Evolutionary conservation across 805 yeast species (phyloP).

Genomic region (Metschnikowia bowlesiae): DNA sequence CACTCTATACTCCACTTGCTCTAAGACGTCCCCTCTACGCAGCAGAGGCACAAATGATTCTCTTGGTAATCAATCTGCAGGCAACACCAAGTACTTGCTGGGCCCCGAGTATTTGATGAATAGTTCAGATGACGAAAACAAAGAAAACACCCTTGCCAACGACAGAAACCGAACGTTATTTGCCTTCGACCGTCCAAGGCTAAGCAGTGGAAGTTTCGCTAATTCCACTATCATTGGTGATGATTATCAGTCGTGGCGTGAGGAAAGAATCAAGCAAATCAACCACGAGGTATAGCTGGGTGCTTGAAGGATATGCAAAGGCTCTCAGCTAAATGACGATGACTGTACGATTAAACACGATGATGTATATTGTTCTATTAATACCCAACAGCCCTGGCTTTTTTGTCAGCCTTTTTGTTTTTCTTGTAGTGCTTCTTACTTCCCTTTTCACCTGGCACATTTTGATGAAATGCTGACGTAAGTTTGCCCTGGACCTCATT

Average conservation of each 20-base stretch:
- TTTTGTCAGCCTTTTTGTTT: slow-evolving; percentile 62
- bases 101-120: neutral
- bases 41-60: neutral
- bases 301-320: neutral
- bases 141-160: slow-evolving; percentile 12
- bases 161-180: slow-evolving; percentile 6
- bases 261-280: slow-evolving; percentile 27
- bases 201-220: slow-evolving; percentile 26
- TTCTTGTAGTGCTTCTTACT: slow-evolving; percentile 68
- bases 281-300: slow-evolving; percentile 3
- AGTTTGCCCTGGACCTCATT: slow-evolving; percentile 58
- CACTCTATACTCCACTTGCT: slow-evolving; percentile 16
- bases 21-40: slow-evolving; percentile 15
- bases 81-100: neutral
- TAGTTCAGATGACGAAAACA: slow-evolving; percentile 7
- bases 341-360: neutral
- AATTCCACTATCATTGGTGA: slow-evolving; percentile 38
- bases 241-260: slow-evolving; percentile 39
- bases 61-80: neutral
- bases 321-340: neutral
- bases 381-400: slow-evolving; percentile 21
- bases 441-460: slow-evolving; percentile 21
- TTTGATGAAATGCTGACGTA: slow-evolving; percentile 70
- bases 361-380: slow-evolving; percentile 4
- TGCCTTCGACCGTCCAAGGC: neutral